Conservation (phyloP, 495 filamentous ascomycete species). For the Xylaria cubensis region DNA sequence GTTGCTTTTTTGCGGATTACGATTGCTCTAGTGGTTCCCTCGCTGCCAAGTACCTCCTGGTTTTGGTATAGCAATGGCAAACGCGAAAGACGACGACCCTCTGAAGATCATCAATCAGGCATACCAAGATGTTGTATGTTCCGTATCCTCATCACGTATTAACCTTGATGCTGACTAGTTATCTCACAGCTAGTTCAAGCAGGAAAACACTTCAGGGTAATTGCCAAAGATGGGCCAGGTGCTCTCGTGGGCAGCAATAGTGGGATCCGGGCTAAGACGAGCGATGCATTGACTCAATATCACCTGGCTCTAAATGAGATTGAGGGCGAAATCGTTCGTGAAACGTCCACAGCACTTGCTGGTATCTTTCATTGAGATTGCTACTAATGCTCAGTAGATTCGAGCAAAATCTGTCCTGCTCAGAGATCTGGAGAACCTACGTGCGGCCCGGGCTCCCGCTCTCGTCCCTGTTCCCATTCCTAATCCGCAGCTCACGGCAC, state of each 20-base stretch:
- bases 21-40: background rate
- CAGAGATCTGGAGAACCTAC: constrained; percentile 50
- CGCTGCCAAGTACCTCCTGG: background rate
- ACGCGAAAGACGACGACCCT: constrained; percentile 41
- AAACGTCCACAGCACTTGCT: background rate
- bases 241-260: constrained; percentile 36
- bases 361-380: background rate
- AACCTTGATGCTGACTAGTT: constrained; percentile 25
- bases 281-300: constrained; percentile 49
- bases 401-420: constrained; percentile 50
- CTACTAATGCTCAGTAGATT: constrained; percentile 42
- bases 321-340: constrained; percentile 59
- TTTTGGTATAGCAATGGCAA: constrained; percentile 42
- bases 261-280: constrained; percentile 45
- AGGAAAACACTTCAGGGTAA: constrained; percentile 54
- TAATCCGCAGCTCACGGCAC: constrained; percentile 39
- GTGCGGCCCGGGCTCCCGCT: constrained; percentile 38
- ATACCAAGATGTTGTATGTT: constrained; percentile 56
- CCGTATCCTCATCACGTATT: background rate
- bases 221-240: constrained; percentile 48
- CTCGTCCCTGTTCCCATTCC: constrained; percentile 31
- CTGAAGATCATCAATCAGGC: constrained; percentile 52
- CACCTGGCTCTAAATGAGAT: constrained; percentile 59
- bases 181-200: constrained; percentile 54
- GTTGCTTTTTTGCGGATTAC: background rate